These are phyloP conservation scores for Pichia kudriavzevii DNA, from an alignment of 1,139 yeast species.

Conservation along the genomic window DNA sequence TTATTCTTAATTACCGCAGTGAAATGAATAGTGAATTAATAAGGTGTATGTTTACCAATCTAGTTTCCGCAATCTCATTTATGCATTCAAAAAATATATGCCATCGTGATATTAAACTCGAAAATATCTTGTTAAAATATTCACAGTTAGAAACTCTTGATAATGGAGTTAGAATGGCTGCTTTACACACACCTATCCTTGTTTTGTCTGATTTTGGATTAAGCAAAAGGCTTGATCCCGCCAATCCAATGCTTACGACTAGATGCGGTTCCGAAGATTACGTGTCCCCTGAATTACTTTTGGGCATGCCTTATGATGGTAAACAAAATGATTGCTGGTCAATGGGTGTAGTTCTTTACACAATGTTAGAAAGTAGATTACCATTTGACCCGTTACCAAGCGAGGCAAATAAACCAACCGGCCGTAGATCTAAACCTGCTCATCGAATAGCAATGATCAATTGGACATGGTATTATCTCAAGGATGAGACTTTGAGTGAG, in stretches of 20 bases:
- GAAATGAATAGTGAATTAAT: slow-evolving; percentile 40
- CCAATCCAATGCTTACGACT: slow-evolving; percentile 61
- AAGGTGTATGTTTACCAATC: slow-evolving; percentile 59
- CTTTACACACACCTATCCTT: slow-evolving; percentile 34
- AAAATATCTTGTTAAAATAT: slow-evolving; percentile 56
- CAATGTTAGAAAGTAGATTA: slow-evolving; percentile 72
- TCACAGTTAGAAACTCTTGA: slow-evolving; percentile 25
- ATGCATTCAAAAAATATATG: slow-evolving; percentile 62
- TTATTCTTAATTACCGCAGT: slow-evolving; percentile 40
- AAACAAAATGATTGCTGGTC: slow-evolving; percentile 91
- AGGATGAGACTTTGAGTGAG: slow-evolving; percentile 24
- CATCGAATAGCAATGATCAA: slow-evolving; percentile 89
- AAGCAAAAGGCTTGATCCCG: slow-evolving; percentile 56
- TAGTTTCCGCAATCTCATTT: slow-evolving; percentile 62
- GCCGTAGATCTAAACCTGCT: slow-evolving; percentile 55
- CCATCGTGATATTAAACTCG: slow-evolving; percentile 85
- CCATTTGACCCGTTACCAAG: slow-evolving; percentile 78
- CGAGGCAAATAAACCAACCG: slow-evolving; percentile 15
- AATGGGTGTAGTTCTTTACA: slow-evolving; percentile 79
- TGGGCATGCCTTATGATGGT: slow-evolving; percentile 90
- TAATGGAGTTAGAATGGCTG: slow-evolving; percentile 22
- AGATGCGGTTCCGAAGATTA: slow-evolving; percentile 96
- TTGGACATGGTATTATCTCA: slow-evolving; percentile 71
- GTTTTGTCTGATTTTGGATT: slow-evolving; percentile 86
- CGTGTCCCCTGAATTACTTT: slow-evolving; percentile 83